phyloP scores from a whole-genome alignment of 257 asterid species.

The Plectranthus barbatus region DNA sequence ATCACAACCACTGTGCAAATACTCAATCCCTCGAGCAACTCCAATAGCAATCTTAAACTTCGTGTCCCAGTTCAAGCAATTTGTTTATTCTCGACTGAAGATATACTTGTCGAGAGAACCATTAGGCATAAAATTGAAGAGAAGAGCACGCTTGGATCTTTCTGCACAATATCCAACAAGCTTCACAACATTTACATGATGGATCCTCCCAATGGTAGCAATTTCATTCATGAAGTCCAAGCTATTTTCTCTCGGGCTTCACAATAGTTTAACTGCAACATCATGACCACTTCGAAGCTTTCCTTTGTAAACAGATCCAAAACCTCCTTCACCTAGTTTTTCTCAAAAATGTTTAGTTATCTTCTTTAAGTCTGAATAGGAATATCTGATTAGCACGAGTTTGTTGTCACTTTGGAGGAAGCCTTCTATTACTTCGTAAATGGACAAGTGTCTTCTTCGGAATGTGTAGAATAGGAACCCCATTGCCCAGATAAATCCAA shows the following conservation, averaged over 20 bases:
- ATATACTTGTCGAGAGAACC: not conserved
- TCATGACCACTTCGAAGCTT: conserved; percentile 1
- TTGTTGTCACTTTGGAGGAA: not conserved
- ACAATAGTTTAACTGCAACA: not conserved
- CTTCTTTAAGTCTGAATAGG: not conserved
- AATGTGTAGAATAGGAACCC: conserved; percentile 5
- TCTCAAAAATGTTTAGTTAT: not conserved
- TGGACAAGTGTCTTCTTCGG: not conserved
- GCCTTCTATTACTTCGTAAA: not conserved
- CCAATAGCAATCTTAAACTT: conserved; percentile 11
- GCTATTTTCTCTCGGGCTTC: not conserved
- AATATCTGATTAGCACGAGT: not conserved
- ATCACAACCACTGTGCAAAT: conserved; percentile 10
- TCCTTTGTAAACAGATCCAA: conserved; percentile 28
- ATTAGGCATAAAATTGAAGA: not conserved
- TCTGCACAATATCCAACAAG: conserved; percentile 6
- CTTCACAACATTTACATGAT: not conserved
- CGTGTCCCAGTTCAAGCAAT: not conserved
- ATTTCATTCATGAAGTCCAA: conserved; percentile 38
- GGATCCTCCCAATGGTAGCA: conserved; percentile 17
- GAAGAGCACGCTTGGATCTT: not conserved
- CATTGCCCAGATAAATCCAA: not conserved
- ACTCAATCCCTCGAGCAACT: conserved; percentile 20
- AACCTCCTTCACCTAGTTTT: conserved; percentile 3
- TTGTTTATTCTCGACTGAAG: not conserved